Evolutionary conservation across 352 stramenopile genomes (phyloP).

Genomic region (Phytopythium litorale): DNA sequence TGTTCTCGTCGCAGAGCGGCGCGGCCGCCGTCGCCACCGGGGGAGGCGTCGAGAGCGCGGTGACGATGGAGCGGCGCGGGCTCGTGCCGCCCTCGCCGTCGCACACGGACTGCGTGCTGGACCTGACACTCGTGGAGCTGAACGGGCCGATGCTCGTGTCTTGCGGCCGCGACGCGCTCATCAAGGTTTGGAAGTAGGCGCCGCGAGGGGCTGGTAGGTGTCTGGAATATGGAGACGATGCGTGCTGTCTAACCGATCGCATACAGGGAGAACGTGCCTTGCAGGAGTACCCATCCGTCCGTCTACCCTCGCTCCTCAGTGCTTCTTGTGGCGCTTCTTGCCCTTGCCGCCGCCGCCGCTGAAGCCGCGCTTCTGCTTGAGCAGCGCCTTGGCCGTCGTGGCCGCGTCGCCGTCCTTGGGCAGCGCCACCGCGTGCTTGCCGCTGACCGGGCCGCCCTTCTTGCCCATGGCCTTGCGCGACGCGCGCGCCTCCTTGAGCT

Average conservation of each 20-base stretch:
- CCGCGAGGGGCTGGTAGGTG: background rate
- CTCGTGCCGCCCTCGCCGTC: constrained; percentile 80
- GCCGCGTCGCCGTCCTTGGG: constrained; percentile 20
- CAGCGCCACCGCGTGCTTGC: constrained; percentile 18
- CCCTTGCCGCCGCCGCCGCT: constrained; percentile 11
- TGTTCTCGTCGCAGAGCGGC: constrained; percentile 50
- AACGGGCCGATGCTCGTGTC: constrained; percentile 91
- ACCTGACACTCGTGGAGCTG: constrained; percentile 93
- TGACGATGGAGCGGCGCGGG: constrained; percentile 87
- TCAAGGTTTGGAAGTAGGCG: constrained; percentile 94
- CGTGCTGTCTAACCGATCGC: background rate
- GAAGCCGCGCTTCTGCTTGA: constrained; percentile 31
- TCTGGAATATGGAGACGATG: background rate
- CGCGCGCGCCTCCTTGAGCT: constrained; percentile 74
- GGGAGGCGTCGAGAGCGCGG: constrained; percentile 58
- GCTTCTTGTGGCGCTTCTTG: constrained; percentile 41
- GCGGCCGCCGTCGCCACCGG: constrained; percentile 39
- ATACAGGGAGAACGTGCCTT: background rate
- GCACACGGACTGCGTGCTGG: constrained; percentile 94
- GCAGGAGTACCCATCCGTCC: background rate
- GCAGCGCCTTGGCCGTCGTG: constrained; percentile 15
- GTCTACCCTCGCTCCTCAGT: constrained; percentile 9
- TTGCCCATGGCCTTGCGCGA: constrained; percentile 69
- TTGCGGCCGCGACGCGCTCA: constrained; percentile 91
- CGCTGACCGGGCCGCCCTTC: constrained; percentile 19